Evolutionary conservation across 306 rosid species (phyloP).

Genomic region (Cicer bijugum): DNA sequence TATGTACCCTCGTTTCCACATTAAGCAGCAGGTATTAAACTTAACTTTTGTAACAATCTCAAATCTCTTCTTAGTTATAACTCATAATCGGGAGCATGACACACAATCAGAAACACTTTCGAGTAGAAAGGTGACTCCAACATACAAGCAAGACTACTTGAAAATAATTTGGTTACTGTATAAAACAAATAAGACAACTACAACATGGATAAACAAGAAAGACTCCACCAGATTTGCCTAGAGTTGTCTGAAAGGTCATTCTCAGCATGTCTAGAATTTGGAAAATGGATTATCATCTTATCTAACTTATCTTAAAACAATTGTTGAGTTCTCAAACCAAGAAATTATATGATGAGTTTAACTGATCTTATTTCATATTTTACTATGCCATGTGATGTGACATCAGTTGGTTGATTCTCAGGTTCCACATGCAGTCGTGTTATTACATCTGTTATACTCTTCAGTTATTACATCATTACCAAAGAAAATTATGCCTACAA

Average conservation of each 20-base stretch:
- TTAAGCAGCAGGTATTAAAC: constrained; percentile 21
- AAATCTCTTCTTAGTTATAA: constrained; percentile 1
- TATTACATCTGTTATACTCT: neutral
- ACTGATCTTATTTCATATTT: constrained; percentile 24
- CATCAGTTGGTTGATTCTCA: constrained; percentile 9
- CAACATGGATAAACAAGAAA: constrained; percentile 12
- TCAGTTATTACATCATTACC: neutral
- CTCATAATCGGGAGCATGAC: constrained; percentile 21
- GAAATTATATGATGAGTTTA: neutral
- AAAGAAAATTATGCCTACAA: constrained; percentile 17
- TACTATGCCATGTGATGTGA: constrained; percentile 11
- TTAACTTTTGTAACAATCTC: constrained; percentile 10
- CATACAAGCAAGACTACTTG: constrained; percentile 12
- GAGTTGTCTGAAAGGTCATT: neutral
- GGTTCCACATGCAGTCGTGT: constrained; percentile 21
- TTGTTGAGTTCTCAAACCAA: constrained; percentile 10
- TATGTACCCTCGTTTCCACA: constrained; percentile 5
- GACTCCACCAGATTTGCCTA: neutral
- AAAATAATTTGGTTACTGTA: constrained; percentile 1
- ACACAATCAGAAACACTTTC: constrained; percentile 5
- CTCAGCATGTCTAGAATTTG: constrained; percentile 15
- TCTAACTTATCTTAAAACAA: neutral
- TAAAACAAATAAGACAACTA: constrained; percentile 26
- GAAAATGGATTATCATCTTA: constrained; percentile 22
- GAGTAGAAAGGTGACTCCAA: constrained; percentile 8